phyloP scores from a whole-genome alignment of 768 basidiomycete species.

The Mycena indigotica region DNA sequence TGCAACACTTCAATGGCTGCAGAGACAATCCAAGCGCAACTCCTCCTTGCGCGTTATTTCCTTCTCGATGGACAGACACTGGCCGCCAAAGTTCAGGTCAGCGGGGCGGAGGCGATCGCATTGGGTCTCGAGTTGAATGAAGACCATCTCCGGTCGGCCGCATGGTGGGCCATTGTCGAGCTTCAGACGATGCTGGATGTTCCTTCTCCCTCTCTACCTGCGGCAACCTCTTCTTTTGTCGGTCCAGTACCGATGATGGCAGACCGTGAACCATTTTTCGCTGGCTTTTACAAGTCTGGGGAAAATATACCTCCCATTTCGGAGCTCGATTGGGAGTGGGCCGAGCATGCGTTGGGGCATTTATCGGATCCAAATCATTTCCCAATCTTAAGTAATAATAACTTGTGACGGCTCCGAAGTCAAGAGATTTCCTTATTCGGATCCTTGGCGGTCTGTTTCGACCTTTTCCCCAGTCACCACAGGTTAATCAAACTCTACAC shows the following conservation, averaged over 20 bases:
- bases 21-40: neutral
- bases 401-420: too few relatives aligned
- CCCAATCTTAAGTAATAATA: too few relatives aligned
- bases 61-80: neutral
- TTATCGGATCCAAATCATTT: too few relatives aligned
- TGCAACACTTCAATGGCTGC: neutral
- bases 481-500: too few relatives aligned
- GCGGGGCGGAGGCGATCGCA: neutral
- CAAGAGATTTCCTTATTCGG: too few relatives aligned
- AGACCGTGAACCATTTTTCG: neutral
- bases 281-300: neutral
- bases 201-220: neutral
- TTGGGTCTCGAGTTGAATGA: neutral
- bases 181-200: neutral
- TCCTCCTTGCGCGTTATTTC: neutral
- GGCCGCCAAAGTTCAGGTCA: neutral
- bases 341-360: neutral
- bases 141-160: too few relatives aligned
- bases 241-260: too few relatives aligned
- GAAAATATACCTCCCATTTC: neutral
- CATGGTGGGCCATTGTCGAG: neutral
- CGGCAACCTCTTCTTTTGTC: neutral
- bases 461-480: too few relatives aligned
- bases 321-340: neutral
- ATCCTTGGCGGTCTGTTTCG: too few relatives aligned